Conservation (phyloP, 2,329 filamentous ascomycete genomes). For the Raffaelea deltoideospora region DNA sequence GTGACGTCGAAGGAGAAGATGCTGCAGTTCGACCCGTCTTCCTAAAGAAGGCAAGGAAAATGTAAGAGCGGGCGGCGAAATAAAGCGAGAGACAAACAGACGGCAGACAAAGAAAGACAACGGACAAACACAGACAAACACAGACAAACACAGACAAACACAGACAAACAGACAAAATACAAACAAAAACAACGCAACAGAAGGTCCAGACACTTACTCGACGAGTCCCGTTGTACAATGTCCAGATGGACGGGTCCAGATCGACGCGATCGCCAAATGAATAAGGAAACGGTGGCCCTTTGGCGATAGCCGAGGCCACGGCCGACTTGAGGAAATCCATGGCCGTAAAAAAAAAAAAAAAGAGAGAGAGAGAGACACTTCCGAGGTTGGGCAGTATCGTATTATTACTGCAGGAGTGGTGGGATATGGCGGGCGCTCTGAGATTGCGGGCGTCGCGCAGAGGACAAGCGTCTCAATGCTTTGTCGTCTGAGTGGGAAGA, state of each 20-base stretch:
- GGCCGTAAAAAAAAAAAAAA: constrained; percentile 3
- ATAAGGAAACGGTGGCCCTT: constrained; percentile 86
- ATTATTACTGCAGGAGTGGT: too few species aligned
- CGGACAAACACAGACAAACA: not conserved
- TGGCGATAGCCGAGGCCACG: constrained; percentile 89
- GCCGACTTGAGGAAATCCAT: constrained; percentile 99
- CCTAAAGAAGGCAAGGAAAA: constrained; percentile 33
- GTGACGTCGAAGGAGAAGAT: constrained; percentile 91
- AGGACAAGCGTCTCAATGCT: too few species aligned
- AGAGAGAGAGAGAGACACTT: too few species aligned
- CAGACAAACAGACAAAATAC: not conserved
- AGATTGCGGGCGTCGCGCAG: too few species aligned
- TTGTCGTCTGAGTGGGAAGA: too few species aligned
- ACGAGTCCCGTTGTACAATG: constrained; percentile 86
- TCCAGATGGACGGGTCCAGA: constrained; percentile 87
- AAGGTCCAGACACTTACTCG: constrained; percentile 39
- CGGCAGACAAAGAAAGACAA: not conserved
- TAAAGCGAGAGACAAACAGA: not conserved
- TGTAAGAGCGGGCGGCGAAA: not conserved
- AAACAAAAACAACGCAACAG: not conserved
- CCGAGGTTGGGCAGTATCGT: too few species aligned
- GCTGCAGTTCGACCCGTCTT: constrained; percentile 87
- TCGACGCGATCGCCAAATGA: constrained; percentile 87
- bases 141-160: not conserved
- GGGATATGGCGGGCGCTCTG: too few species aligned